Conservation (phyloP, 495 filamentous ascomycete species). For the Aspergillus funiculosus region DNA sequence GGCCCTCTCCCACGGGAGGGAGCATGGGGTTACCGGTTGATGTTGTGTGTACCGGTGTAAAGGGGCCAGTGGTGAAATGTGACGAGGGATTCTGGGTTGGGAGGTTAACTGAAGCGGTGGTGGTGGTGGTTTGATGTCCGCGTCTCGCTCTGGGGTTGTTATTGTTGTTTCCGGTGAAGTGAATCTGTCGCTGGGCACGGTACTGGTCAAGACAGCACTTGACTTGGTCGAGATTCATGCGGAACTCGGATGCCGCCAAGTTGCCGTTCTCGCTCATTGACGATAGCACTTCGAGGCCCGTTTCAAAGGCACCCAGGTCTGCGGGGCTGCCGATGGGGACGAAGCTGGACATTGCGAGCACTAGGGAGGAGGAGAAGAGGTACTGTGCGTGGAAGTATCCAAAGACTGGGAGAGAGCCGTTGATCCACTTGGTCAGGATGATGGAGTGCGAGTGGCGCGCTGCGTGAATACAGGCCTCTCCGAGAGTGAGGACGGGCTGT, state of each 20-base stretch:
- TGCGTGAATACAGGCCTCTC: constrained; percentile 43
- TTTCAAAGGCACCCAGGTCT: constrained; percentile 36
- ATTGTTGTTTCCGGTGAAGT: background rate
- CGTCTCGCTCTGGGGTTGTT: background rate
- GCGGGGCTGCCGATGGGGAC: constrained; percentile 34
- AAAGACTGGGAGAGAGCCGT: constrained; percentile 40
- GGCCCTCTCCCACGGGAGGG: too few relatives aligned
- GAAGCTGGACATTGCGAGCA: constrained; percentile 41
- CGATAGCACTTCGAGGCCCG: constrained; percentile 34
- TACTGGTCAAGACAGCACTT: constrained; percentile 32
- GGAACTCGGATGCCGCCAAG: constrained; percentile 38
- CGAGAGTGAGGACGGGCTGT: constrained; percentile 37
- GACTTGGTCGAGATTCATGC: constrained; percentile 33
- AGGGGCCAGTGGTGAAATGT: too few relatives aligned
- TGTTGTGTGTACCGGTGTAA: background rate
- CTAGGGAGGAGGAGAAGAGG: constrained; percentile 39
- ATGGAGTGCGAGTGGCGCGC: constrained; percentile 40
- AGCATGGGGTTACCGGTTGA: background rate
- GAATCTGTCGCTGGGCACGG: constrained; percentile 12
- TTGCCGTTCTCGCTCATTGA: constrained; percentile 42
- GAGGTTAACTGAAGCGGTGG: too few relatives aligned
- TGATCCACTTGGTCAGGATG: constrained; percentile 42
- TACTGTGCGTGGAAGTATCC: constrained; percentile 45
- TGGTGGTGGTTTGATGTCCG: too few relatives aligned
- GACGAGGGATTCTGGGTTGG: too few relatives aligned